phyloP scores from a whole-genome alignment of 352 stramenopile genomes.

The Globisporangium alternatum region DNA sequence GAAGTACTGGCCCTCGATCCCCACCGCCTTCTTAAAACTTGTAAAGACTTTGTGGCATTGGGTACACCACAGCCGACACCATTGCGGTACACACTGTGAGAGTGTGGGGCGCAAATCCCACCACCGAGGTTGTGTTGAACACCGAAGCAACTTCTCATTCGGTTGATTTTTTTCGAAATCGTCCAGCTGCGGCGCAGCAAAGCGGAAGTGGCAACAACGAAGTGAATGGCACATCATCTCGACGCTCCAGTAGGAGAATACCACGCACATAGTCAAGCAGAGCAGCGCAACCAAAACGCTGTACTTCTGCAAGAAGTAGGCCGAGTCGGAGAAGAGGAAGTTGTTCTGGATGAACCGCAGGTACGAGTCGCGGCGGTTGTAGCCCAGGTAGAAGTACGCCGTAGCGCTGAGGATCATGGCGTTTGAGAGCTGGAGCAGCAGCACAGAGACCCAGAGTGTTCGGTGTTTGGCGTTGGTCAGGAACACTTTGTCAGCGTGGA shows the following conservation, averaged over 20 bases:
- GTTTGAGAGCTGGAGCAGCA: constrained; percentile 4
- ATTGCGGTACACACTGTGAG: background rate
- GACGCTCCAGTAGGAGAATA: background rate
- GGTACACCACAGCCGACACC: background rate
- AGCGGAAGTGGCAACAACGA: background rate
- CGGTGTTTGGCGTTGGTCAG: background rate
- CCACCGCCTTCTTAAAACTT: background rate
- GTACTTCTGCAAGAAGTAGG: background rate
- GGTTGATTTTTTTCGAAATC: background rate
- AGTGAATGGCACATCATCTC: background rate
- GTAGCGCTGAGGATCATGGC: background rate
- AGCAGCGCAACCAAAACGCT: background rate
- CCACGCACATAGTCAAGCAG: background rate
- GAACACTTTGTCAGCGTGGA: background rate
- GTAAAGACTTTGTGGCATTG: background rate
- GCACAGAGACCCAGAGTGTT: background rate
- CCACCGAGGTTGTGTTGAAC: background rate
- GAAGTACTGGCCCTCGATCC: constrained; percentile 2
- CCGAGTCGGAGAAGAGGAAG: constrained; percentile 1
- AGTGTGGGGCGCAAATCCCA: background rate
- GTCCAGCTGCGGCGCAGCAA: background rate
- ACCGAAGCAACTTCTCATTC: background rate
- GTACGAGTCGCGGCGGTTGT: background rate
- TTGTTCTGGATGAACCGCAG: background rate
- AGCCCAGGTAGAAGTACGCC: background rate